Conservation (phyloP, 257 asterid species). For the Catharanthus roseus region DNA sequence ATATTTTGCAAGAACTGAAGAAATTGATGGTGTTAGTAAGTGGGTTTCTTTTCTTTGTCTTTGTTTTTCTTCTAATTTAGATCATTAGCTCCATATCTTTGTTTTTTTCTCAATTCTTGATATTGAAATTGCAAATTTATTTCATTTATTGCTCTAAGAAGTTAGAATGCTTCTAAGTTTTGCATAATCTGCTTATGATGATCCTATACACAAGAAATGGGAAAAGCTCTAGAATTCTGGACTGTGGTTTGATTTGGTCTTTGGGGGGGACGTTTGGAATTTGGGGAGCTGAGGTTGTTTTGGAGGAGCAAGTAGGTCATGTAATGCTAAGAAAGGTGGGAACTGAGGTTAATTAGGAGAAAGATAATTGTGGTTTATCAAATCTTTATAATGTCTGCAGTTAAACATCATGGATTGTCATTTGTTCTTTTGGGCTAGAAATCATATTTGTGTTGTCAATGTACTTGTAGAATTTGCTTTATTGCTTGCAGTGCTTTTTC, state of each 20-base stretch:
- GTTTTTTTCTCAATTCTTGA: background rate
- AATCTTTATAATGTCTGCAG: background rate
- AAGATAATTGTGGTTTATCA: background rate
- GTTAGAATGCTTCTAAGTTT: background rate
- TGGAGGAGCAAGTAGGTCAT: background rate
- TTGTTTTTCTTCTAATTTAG: background rate
- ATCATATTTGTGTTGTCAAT: background rate
- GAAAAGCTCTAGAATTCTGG: background rate
- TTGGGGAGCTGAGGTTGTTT: background rate
- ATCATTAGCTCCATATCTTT: background rate
- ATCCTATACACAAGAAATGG: background rate
- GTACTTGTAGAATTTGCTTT: background rate
- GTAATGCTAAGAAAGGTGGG: background rate
- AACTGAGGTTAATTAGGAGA: background rate
- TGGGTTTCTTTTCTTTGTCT: conserved; percentile 19
- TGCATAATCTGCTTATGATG: background rate
- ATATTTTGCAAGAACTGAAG: conserved; percentile 59
- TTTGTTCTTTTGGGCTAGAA: background rate
- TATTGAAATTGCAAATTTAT: background rate
- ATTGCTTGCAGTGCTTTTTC: background rate
- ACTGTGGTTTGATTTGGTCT: background rate
- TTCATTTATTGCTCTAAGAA: background rate
- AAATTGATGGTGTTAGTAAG: conserved; percentile 79
- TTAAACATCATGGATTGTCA: background rate
- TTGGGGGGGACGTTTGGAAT: background rate